Percentiles rank a stretch among this genome's conserved stretches.
These are phyloP conservation scores for Sarocladium kiliense DNA, from an alignment of 2,329 filamentous ascomycete species.

Conservation along the genomic window DNA sequence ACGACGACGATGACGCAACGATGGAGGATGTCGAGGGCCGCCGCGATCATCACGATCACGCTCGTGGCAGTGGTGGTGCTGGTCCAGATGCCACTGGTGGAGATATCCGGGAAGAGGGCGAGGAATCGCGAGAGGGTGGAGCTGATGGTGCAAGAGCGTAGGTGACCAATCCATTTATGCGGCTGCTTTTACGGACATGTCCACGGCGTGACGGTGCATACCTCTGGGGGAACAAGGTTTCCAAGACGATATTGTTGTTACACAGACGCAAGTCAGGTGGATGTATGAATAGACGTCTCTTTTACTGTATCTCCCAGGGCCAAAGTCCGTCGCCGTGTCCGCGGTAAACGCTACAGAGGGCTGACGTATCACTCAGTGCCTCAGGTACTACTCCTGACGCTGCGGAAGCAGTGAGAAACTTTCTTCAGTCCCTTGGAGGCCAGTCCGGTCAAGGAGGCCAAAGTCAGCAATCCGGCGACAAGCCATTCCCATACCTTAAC, in stretches of 20 bases:
- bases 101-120: conserved; percentile 85
- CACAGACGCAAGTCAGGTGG: conserved; percentile 9
- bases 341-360: conserved; percentile 15
- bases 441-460: conserved; percentile 28
- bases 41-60: conserved; percentile 49
- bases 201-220: conserved; percentile 14
- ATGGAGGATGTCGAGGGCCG: conserved; percentile 60
- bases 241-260: conserved; percentile 7
- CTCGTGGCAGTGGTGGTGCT: conserved; percentile 65
- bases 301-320: conserved; percentile 5
- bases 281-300: conserved; percentile 28
- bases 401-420: conserved; percentile 76
- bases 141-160: conserved; percentile 99
- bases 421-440: conserved; percentile 74
- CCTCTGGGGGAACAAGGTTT: conserved; percentile 10
- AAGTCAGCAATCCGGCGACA: conserved; percentile 30
- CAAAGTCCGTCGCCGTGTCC: not conserved
- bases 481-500: conserved; percentile 74
- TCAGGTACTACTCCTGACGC: conserved; percentile 53
- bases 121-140: conserved; percentile 83
- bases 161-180: conserved; percentile 50
- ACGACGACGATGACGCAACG: conserved; percentile 53
- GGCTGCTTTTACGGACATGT: conserved; percentile 20
- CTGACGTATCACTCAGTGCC: conserved; percentile 50
- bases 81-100: conserved; percentile 84